Percentiles rank a stretch among this genome's conserved stretches.
Conservation (phyloP, 345 rosid genomes). For the Clarkia xantiana region DNA sequence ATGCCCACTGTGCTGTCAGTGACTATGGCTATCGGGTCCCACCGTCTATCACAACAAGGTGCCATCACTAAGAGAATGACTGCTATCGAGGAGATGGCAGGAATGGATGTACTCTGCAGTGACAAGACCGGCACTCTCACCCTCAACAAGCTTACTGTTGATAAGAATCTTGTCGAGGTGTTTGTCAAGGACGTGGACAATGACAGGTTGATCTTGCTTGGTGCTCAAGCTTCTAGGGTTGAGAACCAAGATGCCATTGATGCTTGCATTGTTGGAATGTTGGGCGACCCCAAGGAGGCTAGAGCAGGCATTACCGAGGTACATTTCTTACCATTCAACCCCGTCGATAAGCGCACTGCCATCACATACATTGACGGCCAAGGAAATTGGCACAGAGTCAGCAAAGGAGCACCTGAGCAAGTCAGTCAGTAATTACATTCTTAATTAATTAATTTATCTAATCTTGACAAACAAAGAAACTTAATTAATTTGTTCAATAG, state of each 20-base stretch:
- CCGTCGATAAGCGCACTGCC: conserved; percentile 82
- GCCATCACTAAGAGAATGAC: conserved; percentile 89
- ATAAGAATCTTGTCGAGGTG: conserved; percentile 57
- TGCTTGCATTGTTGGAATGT: conserved; percentile 51
- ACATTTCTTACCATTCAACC: conserved; percentile 78
- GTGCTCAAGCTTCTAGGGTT: conserved; percentile 71
- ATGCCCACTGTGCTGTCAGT: conserved; percentile 86
- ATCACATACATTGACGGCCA: conserved; percentile 53
- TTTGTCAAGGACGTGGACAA: conserved; percentile 50
- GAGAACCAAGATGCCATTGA: conserved; percentile 78
- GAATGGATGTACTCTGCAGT: conserved; percentile 78
- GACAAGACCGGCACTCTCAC: conserved; percentile 89
- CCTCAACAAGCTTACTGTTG: conserved; percentile 79
- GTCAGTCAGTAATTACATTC: no score
- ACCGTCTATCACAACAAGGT: conserved; percentile 68
- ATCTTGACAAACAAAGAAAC: no score
- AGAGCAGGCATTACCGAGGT: conserved; percentile 61
- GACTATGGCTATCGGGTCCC: conserved; percentile 84
- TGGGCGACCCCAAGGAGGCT: conserved; percentile 51
- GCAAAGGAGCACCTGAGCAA: conserved; percentile 89
- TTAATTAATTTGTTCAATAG: conserved; percentile 8
- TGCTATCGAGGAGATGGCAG: conserved; percentile 88
- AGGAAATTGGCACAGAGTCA: conserved; percentile 68
- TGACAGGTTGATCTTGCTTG: conserved; percentile 41
- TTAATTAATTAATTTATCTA: no score